Base-by-base conservation (phyloP, 352 stramenopile species). In the Phytopythium ostracodes region DNA sequence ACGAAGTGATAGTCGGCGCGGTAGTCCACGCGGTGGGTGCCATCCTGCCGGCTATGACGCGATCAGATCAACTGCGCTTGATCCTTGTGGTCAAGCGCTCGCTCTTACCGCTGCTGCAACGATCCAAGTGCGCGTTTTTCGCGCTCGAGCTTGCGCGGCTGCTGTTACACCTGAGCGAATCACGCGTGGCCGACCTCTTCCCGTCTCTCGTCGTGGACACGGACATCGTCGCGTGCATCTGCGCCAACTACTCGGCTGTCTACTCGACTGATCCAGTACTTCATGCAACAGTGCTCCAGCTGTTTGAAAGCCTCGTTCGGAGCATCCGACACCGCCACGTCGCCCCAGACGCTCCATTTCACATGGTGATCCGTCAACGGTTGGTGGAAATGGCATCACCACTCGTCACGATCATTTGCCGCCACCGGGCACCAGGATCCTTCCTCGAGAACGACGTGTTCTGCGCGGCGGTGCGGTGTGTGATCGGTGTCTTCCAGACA, bases 131-230 rank as follows among this genome's bases (percentile, higher is more conserved):
- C 22, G 60, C 51, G 11, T 38, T 56, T 0, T 72, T 87, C 33
- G 69, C 72, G 7, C 55, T 66, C 14, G 71, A 89, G 56, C 44
- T 86, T 6, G 64, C 75, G 12, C 74, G 79, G 0, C 38, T 91
- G 11, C 63, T 91, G 42, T 65, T 87, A 20, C 76, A 73, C 51
- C 25, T 88, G 35, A 82, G 77, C 57, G 38, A 64, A 20, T 82
- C 77, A 18, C 67, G 68, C 8, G 60, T 88, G 14, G 42, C 55
- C 6, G 74, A 87, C 50, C 65, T 91, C 49, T 88, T 91, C 42
- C 57, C 75, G n/a, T 83, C 81, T 6, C 66, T 91, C 18, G 70
- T 79, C 44, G 68, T 73, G 46, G 81, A 91, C 62, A 87, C 79
- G 1, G 74, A 84, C 24, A 59, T 91, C 11, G 62, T 85, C 18